Percentiles rank a stretch among this genome's conserved stretches.
Conservation (phyloP, 2,329 filamentous ascomycete genomes). For the Chalaropsis ovoidea region DNA sequence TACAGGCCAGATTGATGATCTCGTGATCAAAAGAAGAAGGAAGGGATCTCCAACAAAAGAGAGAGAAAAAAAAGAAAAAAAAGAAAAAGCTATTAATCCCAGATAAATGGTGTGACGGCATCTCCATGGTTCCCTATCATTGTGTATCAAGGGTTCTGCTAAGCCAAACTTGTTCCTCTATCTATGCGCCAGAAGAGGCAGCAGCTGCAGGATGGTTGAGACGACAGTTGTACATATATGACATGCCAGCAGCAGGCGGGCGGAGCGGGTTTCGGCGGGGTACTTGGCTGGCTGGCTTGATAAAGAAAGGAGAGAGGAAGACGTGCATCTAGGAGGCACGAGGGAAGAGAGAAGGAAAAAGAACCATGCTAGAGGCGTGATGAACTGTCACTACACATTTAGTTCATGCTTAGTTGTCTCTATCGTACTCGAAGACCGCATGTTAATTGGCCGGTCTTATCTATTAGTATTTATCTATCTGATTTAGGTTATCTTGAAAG, state of each 20-base stretch:
- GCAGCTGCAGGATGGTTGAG: neutral
- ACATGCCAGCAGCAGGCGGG: neutral
- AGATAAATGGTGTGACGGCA: neutral
- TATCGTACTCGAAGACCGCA: too few relatives aligned
- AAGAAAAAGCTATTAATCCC: neutral
- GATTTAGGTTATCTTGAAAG: too few relatives aligned
- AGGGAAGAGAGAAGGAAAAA: neutral
- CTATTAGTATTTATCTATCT: too few relatives aligned
- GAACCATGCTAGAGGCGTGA: neutral
- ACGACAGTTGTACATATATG: neutral
- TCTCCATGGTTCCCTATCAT: neutral
- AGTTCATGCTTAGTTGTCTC: too few relatives aligned
- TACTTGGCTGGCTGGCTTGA: conserved; percentile 1
- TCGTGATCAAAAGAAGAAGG: conserved; percentile 9
- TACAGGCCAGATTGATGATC: conserved; percentile 4
- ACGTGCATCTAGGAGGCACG: neutral
- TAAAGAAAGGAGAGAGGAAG: conserved; percentile 3
- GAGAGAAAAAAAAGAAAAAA: neutral
- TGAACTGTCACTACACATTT: too few relatives aligned
- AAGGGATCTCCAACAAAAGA: conserved; percentile 1
- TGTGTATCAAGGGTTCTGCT: neutral
- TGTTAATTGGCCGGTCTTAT: too few relatives aligned
- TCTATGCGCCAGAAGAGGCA: conserved; percentile 5
- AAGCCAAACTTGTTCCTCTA: conserved; percentile 6
- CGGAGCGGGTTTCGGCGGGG: conserved; percentile 12